Evolutionary conservation across 106 monocot genomes (phyloP).

Genomic region (Dendrobium catenatum): DNA sequence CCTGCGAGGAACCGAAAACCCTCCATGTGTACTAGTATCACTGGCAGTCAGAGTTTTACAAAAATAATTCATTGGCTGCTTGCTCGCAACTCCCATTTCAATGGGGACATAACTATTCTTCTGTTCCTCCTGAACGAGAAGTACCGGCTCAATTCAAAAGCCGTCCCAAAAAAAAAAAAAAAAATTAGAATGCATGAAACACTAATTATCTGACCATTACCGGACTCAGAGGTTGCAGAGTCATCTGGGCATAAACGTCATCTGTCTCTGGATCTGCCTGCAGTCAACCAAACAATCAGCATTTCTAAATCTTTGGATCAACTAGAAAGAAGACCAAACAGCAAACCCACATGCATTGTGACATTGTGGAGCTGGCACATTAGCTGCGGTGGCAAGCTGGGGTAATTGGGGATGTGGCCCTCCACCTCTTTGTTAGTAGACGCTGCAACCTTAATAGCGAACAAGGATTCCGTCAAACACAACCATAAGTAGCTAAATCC

Average conservation of each 20-base stretch:
- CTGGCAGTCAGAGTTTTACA: slow-evolving; percentile 21
- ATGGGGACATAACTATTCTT: slow-evolving; percentile 16
- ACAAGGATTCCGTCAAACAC: neutral
- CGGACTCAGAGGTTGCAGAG: slow-evolving; percentile 63
- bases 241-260: slow-evolving; percentile 95
- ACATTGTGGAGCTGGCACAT: slow-evolving; percentile 92
- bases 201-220: slow-evolving; percentile 19
- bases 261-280: slow-evolving; percentile 94
- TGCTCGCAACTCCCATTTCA: slow-evolving; percentile 17
- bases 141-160: slow-evolving; percentile 3
- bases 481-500: no score
- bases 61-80: slow-evolving; percentile 22
- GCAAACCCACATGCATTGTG: slow-evolving; percentile 86
- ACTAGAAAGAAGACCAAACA: neutral
- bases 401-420: slow-evolving; percentile 91
- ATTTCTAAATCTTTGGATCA: neutral
- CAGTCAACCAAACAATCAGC: slow-evolving; percentile 11
- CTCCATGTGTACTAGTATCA: slow-evolving; percentile 3
- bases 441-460: slow-evolving; percentile 57
- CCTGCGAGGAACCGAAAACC: slow-evolving; percentile 21
- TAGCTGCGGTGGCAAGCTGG: slow-evolving; percentile 79
- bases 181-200: neutral
- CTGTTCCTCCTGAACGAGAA: slow-evolving; percentile 15
- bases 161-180: neutral
- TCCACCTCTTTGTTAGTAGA: slow-evolving; percentile 93